phyloP scores from a whole-genome alignment of 352 stramenopile species.

The Phytopythium helicoides region DNA sequence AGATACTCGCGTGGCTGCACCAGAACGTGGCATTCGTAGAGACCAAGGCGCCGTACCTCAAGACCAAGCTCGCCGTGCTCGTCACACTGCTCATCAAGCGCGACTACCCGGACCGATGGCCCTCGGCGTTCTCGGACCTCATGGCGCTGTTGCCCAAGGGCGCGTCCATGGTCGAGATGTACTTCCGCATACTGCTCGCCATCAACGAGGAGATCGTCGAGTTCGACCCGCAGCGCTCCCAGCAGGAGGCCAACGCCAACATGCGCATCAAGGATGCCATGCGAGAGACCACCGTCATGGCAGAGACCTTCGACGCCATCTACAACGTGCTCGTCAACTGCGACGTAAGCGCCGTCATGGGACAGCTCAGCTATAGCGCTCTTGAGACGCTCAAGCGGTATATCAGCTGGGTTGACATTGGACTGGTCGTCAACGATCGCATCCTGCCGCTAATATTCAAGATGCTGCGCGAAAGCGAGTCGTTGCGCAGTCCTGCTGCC shows the following conservation, averaged over 20 bases:
- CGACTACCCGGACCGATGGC: conserved; percentile 89
- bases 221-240: conserved; percentile 70
- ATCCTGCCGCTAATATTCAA: conserved; percentile 77
- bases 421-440: conserved; percentile 78
- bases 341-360: conserved; percentile 66
- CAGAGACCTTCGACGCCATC: conserved; percentile 79
- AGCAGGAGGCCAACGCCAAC: conserved; percentile 60
- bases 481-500: conserved; percentile 61
- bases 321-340: conserved; percentile 79
- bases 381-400: conserved; percentile 83
- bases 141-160: conserved; percentile 64
- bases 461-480: conserved; percentile 53
- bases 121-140: conserved; percentile 82
- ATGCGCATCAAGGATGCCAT: conserved; percentile 90
- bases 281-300: conserved; percentile 71
- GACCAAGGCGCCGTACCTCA: conserved; percentile 66
- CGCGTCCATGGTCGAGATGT: conserved; percentile 87
- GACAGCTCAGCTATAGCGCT: conserved; percentile 57
- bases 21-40: conserved; percentile 60
- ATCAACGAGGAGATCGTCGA: conserved; percentile 92
- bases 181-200: conserved; percentile 86
- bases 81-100: conserved; percentile 82
- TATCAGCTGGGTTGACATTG: conserved; percentile 86
- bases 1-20: conserved; percentile 67
- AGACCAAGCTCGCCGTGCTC: conserved; percentile 84